Evolutionary conservation across 805 yeast species (phyloP), one percentile per base, ranked within the genome.

Genomic region (Candida vartiovaarae): DNA sequence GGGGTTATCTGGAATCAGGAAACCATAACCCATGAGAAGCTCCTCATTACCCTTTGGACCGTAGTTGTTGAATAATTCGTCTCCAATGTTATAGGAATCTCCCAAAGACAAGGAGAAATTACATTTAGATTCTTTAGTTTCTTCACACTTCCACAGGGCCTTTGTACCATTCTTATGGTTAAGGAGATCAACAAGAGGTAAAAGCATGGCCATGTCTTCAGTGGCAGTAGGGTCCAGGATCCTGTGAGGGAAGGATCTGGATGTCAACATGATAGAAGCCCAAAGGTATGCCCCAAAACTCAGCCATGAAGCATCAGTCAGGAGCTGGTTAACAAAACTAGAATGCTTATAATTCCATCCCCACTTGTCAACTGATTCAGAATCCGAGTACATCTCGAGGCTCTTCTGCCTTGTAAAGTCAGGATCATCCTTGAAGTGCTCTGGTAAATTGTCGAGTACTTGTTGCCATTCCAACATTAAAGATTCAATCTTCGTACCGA

Each of bases 41-140:
- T 89, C 96, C 52, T 88, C 95, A 55, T 89, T 89, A 2, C 95
- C 90, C 58, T 90, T 90, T 28, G 84, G 82, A 2, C 96, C 97
- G 59, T 89, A 89, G 62, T 89, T 89, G 57, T 90, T 89, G 58
- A 64, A 82, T 1, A 90, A 50, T 57, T 86, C 84, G 1, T 64
- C 59, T 1, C 65, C 65, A 4, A 46, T 50, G 4, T 44, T 24
- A 8, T 39, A 32, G 3, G 38, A 26, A 9, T 52, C 57, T 24
- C 40, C 26, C 33, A 46, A 55, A 10, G 44, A 48, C 36, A 58
- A 38, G 2, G 56, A 38, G 36, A 58, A 58, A 36, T 36, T 56
- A 2, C 46, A 59, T 4, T 26, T 40, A 9, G 26, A 31, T 3
- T 25, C 48, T 3, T 47, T 47, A 3, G 47, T 44, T n/a, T n/a